Percentiles rank a stretch among this genome's conserved stretches.
Evolutionary conservation across 2,329 filamentous ascomycete genomes (phyloP).

Genomic region (Diaporthe batatas): DNA sequence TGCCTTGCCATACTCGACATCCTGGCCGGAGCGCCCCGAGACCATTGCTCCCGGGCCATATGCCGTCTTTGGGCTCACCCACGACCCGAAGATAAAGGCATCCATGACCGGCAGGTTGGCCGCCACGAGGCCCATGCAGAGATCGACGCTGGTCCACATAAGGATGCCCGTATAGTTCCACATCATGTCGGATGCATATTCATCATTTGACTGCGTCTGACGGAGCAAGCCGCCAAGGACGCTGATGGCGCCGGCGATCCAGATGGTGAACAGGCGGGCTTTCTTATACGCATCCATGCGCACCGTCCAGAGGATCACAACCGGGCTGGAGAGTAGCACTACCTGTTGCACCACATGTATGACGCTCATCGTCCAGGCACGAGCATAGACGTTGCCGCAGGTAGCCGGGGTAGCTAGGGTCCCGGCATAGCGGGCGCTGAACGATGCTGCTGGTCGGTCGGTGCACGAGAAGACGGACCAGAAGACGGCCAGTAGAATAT

Average conservation of each 20-base stretch:
- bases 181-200: conserved; percentile 33
- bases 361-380: conserved; percentile 46
- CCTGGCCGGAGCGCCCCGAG: neutral
- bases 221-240: conserved; percentile 44
- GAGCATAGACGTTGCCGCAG: conserved; percentile 37
- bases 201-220: conserved; percentile 40
- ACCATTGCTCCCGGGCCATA: neutral
- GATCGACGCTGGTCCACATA: conserved; percentile 48
- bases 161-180: conserved; percentile 45
- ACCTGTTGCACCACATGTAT: conserved; percentile 52
- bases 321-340: conserved; percentile 47
- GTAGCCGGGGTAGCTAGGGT: neutral
- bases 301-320: conserved; percentile 51
- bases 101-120: conserved; percentile 50
- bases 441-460: conserved; percentile 39
- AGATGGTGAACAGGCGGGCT: conserved; percentile 48
- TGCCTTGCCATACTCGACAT: conserved; percentile 16
- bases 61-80: conserved; percentile 35
- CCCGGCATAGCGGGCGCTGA: conserved; percentile 43
- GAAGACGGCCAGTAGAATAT: conserved; percentile 47
- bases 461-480: conserved; percentile 27
- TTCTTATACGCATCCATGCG: conserved; percentile 48
- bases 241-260: conserved; percentile 46
- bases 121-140: conserved; percentile 48
- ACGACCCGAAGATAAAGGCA: conserved; percentile 43